Conservation (phyloP, 352 stramenopile species). For the Globisporangium heterothallicum region DNA sequence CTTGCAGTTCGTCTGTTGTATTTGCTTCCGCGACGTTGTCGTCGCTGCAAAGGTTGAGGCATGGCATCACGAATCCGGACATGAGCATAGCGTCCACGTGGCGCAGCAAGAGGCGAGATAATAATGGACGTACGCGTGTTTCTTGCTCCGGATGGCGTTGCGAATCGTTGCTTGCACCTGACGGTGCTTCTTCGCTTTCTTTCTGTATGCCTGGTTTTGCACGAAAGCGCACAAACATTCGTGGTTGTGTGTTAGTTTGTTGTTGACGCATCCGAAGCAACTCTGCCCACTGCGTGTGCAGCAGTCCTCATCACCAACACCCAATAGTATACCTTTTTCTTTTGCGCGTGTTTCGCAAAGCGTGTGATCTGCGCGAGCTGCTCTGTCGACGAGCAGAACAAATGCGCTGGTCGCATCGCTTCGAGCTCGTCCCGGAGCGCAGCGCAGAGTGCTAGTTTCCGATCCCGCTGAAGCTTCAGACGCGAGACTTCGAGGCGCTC, state of each 20-base stretch:
- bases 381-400: conserved; percentile 10
- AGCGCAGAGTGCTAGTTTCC: conserved; percentile 16
- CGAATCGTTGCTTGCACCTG: conserved; percentile 6
- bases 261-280: neutral
- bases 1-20: neutral
- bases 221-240: too few relatives aligned
- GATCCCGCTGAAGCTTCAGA: conserved; percentile 22
- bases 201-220: conserved; percentile 11
- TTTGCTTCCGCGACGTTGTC: neutral
- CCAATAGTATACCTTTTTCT: conserved; percentile 41
- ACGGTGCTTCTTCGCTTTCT: conserved; percentile 9
- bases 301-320: neutral
- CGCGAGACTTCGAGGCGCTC: conserved; percentile 16
- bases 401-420: conserved; percentile 6
- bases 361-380: conserved; percentile 5
- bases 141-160: neutral
- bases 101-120: too few relatives aligned
- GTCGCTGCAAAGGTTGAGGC: too few relatives aligned
- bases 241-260: too few relatives aligned
- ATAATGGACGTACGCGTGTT: conserved; percentile 1
- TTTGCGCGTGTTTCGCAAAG: conserved; percentile 20
- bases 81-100: too few relatives aligned
- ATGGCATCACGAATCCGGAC: too few relatives aligned
- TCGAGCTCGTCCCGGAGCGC: conserved; percentile 18
- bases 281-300: neutral